These are phyloP conservation scores for Zea luxurians DNA, from an alignment of 176 grass and related monocot species.

Conservation along the genomic window DNA sequence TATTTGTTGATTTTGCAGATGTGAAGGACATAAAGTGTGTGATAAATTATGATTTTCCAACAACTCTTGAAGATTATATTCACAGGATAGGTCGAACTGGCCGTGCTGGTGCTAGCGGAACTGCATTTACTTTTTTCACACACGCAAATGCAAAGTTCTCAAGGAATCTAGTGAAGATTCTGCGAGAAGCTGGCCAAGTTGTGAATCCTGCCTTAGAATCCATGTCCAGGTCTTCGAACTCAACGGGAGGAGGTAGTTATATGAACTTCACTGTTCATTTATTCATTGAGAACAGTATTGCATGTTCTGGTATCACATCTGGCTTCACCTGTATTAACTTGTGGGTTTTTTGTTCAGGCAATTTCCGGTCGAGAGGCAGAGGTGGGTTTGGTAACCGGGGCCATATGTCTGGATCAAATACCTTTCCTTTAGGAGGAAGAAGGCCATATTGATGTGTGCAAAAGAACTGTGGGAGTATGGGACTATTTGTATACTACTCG, in stretches of 20 bases:
- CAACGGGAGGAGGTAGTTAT: conserved; percentile 53
- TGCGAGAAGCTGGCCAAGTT: conserved; percentile 78
- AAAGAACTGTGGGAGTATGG: background rate
- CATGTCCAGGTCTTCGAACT: conserved; percentile 53
- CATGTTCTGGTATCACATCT: background rate
- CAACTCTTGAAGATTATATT: conserved; percentile 92
- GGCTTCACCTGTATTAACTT: background rate
- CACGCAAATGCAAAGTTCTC: conserved; percentile 69
- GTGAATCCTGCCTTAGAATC: conserved; percentile 74
- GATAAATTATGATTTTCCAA: conserved; percentile 97
- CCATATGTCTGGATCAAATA: conserved; percentile 55
- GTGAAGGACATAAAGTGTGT: conserved; percentile 99
- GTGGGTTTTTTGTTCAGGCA: conserved; percentile 42
- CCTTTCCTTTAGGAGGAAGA: conserved; percentile 51
- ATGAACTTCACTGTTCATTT: background rate
- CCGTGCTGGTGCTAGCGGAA: conserved; percentile 87
- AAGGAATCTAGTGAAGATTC: conserved; percentile 79
- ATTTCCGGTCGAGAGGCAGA: conserved; percentile 65
- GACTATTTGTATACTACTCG: conserved; percentile 30
- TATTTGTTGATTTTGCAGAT: conserved; percentile 66
- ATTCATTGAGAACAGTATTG: background rate
- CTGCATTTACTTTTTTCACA: conserved; percentile 88
- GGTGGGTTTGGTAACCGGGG: conserved; percentile 57
- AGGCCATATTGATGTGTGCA: conserved; percentile 39
- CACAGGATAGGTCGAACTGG: conserved; percentile 97